Evolutionary conservation across 2,329 filamentous ascomycete species (phyloP), one percentile per base, ranked within the genome.

Genomic region (Colletotrichum higginsianum): DNA sequence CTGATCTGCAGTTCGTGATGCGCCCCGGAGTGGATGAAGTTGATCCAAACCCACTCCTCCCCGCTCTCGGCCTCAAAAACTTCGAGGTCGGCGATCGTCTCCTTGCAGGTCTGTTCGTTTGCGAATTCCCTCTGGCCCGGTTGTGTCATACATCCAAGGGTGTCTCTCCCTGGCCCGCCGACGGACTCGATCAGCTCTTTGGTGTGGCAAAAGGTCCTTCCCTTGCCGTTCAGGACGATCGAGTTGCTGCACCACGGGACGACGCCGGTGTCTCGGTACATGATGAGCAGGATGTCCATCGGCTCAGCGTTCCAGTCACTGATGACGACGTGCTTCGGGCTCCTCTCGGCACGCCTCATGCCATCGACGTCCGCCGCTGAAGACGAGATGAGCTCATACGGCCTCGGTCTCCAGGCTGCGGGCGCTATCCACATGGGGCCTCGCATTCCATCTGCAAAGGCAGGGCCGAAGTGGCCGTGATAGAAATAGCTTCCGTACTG

Each of bases 381-480:
- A 6, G 67, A 67, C 7, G 67, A 71, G 38, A 71, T 62, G 35
- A 71, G 56, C 13, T 62, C 42, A 26, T 71, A 71, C 2, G 67
- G 67, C 18, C 67, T 67, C n/a, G 67, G 63, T 35, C 67, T 61
- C 63, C 63, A 71, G 18, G 49, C 40, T 18, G 67, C 67, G 3
- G 67, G 63, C 12, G 57, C 67, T 50, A 71, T 71, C 67, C 67
- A 71, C 3, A 71, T 71, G 9, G 67, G 67, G 2, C 67, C 67
- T n/a, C 67, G 67, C 67, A 71, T 71, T 23, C 67, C 67, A 52
- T 71, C 67, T n/a, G 67, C 63, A 26, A 71, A 67, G 1, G 67
- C 67, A 23, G 67, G 63, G 0, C 63, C 67, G 3, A 71, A 67
- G 40, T 71, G 63, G 7, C 63, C 63, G 38, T 71, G 67, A 35